Base-by-base conservation (phyloP, 192 early-diverging fungal genomes). In the Backusella westeae region DNA sequence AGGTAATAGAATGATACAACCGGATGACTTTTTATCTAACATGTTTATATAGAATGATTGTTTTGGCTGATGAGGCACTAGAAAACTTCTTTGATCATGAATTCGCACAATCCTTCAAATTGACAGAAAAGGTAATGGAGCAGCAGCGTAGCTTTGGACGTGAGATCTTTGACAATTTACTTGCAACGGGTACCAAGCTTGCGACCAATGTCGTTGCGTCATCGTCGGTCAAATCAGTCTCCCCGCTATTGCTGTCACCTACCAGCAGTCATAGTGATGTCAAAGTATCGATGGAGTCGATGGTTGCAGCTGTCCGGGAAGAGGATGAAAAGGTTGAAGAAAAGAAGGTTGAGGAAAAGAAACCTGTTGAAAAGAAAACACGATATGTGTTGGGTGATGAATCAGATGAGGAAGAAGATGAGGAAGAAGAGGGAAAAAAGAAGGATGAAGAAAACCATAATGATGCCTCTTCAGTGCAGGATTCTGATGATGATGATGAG, bases 51-150 rank as follows among this genome's bases (percentile, higher is more conserved):
- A 79, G 92, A 63, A 94, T 97, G 86, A 89, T 95, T 15, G 86
- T 97, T 38, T 82, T 97, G 72, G 92, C 90, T 19, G 95, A 98
- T 81, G 94, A 93, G 41, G 88, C 89, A 49, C 82, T 98, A n/a
- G 93, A 95, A 75, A 81, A 84, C 4, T 97, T 95, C 72, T 97
- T 98, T 78, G 91, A 94, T 35, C 72, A 78, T 41, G 91, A 85
- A 46, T 94, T 95, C 82, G 69, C 87, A 34, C 42, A 63, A 35
- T 85, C 88, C 2, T 90, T 94, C 83, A 82, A 87, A 67, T 70
- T 95, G 29, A 75, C 85, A 49, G 91, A 94, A 71, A 83, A 85
- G 1, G 23, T 80, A 6, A 73, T 77, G 23, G 89, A 90, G 46
- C 75, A 88, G 44, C 87, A 86, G 56, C 78, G 79, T 8, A 84